Conservation (phyloP, 345 rosid genomes). For the Gossypium raimondii region DNA sequence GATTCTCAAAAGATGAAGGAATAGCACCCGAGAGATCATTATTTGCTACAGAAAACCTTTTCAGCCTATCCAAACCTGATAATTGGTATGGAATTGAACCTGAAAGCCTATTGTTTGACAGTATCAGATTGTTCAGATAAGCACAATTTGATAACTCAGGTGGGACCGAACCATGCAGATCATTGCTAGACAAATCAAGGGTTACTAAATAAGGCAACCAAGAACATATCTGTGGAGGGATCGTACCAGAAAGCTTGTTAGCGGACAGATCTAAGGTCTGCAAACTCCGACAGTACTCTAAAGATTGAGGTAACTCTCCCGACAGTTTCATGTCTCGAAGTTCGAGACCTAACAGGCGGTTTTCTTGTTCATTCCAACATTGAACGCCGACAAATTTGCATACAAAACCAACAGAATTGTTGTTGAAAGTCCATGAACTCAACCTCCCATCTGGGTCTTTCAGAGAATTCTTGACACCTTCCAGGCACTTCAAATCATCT, state of each 20-base stretch:
- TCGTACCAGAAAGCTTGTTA: constrained; percentile 60
- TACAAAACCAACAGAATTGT: constrained; percentile 45
- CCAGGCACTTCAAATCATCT: constrained; percentile 72
- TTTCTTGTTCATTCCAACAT: constrained; percentile 79
- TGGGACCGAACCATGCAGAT: constrained; percentile 60
- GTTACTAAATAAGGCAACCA: constrained; percentile 77
- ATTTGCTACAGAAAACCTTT: constrained; percentile 54
- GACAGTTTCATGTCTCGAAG: constrained; percentile 53
- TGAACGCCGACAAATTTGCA: constrained; percentile 74
- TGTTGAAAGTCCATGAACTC: constrained; percentile 61
- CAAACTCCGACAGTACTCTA: constrained; percentile 58
- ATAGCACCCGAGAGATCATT: constrained; percentile 62
- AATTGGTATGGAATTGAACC: constrained; percentile 61
- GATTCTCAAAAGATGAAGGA: constrained; percentile 38
- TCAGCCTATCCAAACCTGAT: constrained; percentile 44
- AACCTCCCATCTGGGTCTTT: constrained; percentile 46
- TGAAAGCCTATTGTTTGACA: constrained; percentile 54
- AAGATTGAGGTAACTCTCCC: constrained; percentile 58
- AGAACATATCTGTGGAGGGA: constrained; percentile 58
- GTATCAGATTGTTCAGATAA: constrained; percentile 47
- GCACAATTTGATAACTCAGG: constrained; percentile 55
- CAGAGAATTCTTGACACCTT: constrained; percentile 44
- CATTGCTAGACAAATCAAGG: constrained; percentile 65
- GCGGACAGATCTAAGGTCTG: constrained; percentile 69
- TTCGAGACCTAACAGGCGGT: constrained; percentile 52